phyloP scores from a whole-genome alignment of 192 early-diverging fungal genomes.

The Chytriomyces sp. region DNA sequence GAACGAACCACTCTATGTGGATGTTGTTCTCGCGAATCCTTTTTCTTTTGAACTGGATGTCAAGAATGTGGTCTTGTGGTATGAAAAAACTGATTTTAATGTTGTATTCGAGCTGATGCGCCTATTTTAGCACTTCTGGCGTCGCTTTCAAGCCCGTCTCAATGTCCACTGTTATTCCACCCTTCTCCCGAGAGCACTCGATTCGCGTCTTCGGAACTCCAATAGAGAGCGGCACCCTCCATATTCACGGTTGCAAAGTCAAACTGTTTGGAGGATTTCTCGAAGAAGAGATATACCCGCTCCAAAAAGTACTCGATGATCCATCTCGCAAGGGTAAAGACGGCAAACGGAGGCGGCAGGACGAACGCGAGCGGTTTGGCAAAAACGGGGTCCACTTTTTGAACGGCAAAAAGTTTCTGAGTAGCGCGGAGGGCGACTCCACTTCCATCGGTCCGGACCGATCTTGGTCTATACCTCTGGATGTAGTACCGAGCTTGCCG shows the following conservation, averaged over 20 bases:
- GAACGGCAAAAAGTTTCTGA: not conserved
- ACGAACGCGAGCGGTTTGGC: conserved; percentile 48
- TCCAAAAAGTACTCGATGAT: conserved; percentile 58
- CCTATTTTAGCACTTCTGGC: conserved; percentile 59
- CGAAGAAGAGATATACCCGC: conserved; percentile 57
- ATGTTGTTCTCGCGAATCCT: conserved; percentile 72
- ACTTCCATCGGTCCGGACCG: not conserved
- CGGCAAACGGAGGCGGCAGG: conserved; percentile 41
- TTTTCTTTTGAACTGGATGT: conserved; percentile 80
- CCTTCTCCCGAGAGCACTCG: conserved; percentile 56
- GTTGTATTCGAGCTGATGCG: too few relatives aligned
- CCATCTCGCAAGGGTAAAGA: conserved; percentile 59
- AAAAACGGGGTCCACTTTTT: conserved; percentile 16
- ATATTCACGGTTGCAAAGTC: conserved; percentile 66
- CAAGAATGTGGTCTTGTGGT: conserved; percentile 50
- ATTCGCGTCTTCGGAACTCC: conserved; percentile 72
- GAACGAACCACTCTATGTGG: conserved; percentile 69
- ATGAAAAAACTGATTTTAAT: conserved; percentile 46
- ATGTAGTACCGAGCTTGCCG: conserved; percentile 69
- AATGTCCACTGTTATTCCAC: conserved; percentile 65
- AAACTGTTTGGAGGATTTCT: conserved; percentile 69
- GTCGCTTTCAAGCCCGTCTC: conserved; percentile 60
- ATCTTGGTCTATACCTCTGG: conserved; percentile 50
- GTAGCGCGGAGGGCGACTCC: not conserved
- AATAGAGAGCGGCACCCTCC: conserved; percentile 57